Percentiles rank a stretch among this genome's conserved stretches.
Evolutionary conservation across 2,329 filamentous ascomycete genomes (phyloP).

Genomic region (Bipolaris victoriae): DNA sequence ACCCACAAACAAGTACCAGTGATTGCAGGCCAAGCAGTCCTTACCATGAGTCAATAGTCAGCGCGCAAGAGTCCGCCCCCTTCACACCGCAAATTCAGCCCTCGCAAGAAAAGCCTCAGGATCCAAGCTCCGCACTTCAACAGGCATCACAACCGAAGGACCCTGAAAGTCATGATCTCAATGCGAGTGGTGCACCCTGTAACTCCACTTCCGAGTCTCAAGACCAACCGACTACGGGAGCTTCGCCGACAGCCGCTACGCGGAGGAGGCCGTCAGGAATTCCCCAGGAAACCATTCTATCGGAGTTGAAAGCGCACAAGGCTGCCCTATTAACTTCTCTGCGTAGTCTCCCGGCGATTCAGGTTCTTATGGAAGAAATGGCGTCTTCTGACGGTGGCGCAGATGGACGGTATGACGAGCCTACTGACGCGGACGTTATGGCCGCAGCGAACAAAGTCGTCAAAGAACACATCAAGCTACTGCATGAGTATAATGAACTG

Average conservation of each 20-base stretch:
- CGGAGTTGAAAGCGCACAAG: constrained; percentile 54
- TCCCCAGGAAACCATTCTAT: constrained; percentile 56
- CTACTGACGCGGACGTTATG: constrained; percentile 42
- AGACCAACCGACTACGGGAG: neutral
- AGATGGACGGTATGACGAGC: constrained; percentile 26
- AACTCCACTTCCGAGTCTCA: neutral
- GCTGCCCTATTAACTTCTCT: constrained; percentile 43
- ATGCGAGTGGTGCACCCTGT: neutral
- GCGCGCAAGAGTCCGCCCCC: neutral
- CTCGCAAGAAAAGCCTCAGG: neutral
- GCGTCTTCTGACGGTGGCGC: constrained; percentile 26
- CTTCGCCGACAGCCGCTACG: neutral
- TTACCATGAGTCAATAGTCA: neutral
- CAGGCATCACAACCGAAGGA: neutral
- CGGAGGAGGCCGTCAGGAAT: constrained; percentile 29
- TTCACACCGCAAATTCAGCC: neutral
- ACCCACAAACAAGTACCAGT: neutral
- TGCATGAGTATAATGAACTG: constrained; percentile 75
- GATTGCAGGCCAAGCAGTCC: neutral
- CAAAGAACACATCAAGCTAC: constrained; percentile 66
- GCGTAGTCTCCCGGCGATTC: constrained; percentile 36
- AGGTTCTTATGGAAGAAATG: constrained; percentile 43
- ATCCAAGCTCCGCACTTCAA: neutral
- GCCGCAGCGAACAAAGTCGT: constrained; percentile 60
- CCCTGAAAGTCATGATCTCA: neutral